Percentiles rank a stretch among this genome's conserved stretches.
These are phyloP conservation scores for Aspergillus pseudoviridinutans DNA, from an alignment of 2,329 filamentous ascomycete species.

Conservation along the genomic window DNA sequence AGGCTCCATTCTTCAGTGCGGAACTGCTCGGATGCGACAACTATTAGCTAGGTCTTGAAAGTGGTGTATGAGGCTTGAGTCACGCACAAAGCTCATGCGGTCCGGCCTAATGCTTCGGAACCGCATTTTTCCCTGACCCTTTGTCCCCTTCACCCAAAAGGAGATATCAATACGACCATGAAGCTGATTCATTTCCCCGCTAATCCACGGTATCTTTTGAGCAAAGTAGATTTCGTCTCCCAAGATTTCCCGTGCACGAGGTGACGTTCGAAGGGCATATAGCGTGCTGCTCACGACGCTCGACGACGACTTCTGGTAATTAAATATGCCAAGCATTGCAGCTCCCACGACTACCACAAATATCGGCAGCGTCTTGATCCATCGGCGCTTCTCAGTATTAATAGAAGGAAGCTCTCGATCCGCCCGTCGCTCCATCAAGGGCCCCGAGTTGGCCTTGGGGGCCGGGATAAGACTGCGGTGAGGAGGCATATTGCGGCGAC, in stretches of 20 bases:
- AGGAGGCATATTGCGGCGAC: slow-evolving; percentile 10
- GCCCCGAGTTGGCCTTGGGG: slow-evolving; percentile 48
- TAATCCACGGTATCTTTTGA: slow-evolving; percentile 76
- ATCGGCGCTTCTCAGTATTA: slow-evolving; percentile 48
- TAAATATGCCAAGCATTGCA: slow-evolving; percentile 86
- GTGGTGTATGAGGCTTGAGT: not conserved
- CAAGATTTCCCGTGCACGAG: slow-evolving; percentile 68
- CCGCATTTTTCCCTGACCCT: slow-evolving; percentile 66
- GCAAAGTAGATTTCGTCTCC: slow-evolving; percentile 85
- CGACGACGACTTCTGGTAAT: slow-evolving; percentile 94
- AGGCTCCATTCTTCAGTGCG: slow-evolving; percentile 90
- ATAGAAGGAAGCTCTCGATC: slow-evolving; percentile 51
- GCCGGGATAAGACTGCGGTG: slow-evolving; percentile 48
- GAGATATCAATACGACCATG: slow-evolving; percentile 84
- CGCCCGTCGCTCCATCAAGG: slow-evolving; percentile 49
- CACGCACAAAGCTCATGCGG: slow-evolving; percentile 56
- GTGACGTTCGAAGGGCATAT: slow-evolving; percentile 82
- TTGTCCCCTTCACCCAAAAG: slow-evolving; percentile 81
- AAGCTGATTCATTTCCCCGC: slow-evolving; percentile 86
- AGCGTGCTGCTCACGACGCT: slow-evolving; percentile 82
- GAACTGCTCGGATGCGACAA: slow-evolving; percentile 52
- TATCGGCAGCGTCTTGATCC: slow-evolving; percentile 71
- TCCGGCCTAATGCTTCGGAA: slow-evolving; percentile 72
- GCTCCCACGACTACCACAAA: slow-evolving; percentile 69
- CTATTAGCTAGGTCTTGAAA: slow-evolving; percentile 4